Percentiles rank a stretch among this genome's conserved stretches.
Evolutionary conservation across 2,329 filamentous ascomycete genomes (phyloP).

Genomic region (Simplicillium aogashimaense): DNA sequence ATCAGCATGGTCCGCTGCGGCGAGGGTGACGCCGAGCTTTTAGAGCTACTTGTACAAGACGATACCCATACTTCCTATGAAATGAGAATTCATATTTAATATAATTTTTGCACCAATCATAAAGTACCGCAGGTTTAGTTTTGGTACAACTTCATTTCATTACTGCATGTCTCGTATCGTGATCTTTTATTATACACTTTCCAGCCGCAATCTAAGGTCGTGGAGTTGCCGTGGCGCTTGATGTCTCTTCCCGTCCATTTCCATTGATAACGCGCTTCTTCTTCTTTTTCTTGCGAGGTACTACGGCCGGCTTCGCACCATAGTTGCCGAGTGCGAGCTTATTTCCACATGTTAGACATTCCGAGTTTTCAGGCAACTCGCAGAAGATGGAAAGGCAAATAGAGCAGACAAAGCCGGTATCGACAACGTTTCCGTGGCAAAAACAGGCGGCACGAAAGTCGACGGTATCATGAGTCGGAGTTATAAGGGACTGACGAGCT

Average conservation of each 20-base stretch:
- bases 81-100: too few relatives aligned
- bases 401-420: constrained; percentile 90
- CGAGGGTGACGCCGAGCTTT: too few relatives aligned
- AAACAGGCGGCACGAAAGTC: constrained; percentile 99
- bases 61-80: too few relatives aligned
- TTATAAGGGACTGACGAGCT: constrained; percentile 53
- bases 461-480: constrained; percentile 74
- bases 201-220: constrained; percentile 22
- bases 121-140: too few relatives aligned
- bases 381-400: constrained; percentile 96
- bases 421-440: constrained; percentile 84
- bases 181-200: constrained; percentile 3
- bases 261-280: constrained; percentile 57
- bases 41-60: too few relatives aligned
- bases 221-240: constrained; percentile 51
- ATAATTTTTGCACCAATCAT: too few relatives aligned
- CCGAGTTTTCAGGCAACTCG: constrained; percentile 46
- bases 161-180: constrained; percentile 3
- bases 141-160: too few relatives aligned
- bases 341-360: constrained; percentile 78
- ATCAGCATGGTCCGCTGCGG: too few relatives aligned
- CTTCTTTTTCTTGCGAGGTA: constrained; percentile 64
- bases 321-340: constrained; percentile 67
- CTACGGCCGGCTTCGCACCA: constrained; percentile 65
- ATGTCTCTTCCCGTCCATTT: constrained; percentile 41